Percentiles rank a stretch among this genome's conserved stretches.
Conservation (phyloP, 2,329 filamentous ascomycete species). For the Hypoxylon sp. region DNA sequence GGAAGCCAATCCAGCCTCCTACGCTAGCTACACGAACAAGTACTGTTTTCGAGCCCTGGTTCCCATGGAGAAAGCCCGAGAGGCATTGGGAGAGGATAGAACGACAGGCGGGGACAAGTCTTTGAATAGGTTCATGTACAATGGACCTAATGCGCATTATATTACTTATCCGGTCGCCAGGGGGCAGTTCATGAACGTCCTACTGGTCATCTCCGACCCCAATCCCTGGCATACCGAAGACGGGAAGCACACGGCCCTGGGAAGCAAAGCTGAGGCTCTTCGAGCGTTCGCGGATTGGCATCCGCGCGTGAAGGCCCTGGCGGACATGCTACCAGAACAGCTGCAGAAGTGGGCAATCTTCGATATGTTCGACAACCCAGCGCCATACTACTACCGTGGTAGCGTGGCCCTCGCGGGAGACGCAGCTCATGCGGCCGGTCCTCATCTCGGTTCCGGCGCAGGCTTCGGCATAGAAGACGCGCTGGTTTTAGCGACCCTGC, state of each 20-base stretch:
- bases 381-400: conserved; percentile 61
- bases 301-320: conserved; percentile 55
- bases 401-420: conserved; percentile 67
- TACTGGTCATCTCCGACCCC: conserved; percentile 62
- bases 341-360: conserved; percentile 71
- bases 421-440: conserved; percentile 69
- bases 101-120: conserved; percentile 64
- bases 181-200: conserved; percentile 70
- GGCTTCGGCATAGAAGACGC: conserved; percentile 71
- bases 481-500: conserved; percentile 52
- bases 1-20: conserved; percentile 59
- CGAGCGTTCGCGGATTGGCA: conserved; percentile 61
- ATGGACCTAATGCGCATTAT: conserved; percentile 70
- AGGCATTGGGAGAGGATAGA: conserved; percentile 64
- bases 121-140: conserved; percentile 67
- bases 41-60: conserved; percentile 75
- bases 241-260: conserved; percentile 55
- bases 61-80: conserved; percentile 68
- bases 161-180: conserved; percentile 74
- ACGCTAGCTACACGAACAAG: conserved; percentile 68
- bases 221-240: conserved; percentile 55
- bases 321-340: conserved; percentile 63
- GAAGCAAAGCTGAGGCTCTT: conserved; percentile 59
- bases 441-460: conserved; percentile 70
- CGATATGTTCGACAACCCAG: conserved; percentile 64